Evolutionary conservation across 441 rosid species (phyloP), one percentile per base, ranked within the genome.

Genomic region (Corymbia citriodora): DNA sequence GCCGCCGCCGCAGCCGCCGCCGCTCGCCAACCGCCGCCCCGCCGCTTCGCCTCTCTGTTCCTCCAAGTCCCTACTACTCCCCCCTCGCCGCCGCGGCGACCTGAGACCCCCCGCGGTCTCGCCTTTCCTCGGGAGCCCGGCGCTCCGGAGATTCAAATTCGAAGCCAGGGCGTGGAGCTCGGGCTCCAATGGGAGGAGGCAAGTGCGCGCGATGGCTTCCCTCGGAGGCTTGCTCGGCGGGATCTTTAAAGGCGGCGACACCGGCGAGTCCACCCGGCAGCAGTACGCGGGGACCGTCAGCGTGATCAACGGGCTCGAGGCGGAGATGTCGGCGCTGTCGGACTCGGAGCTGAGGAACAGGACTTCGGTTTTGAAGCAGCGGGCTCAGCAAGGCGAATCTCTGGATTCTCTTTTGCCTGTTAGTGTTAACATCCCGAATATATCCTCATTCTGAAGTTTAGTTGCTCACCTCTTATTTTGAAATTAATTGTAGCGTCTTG

Each of bases 351-450:
- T 98, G 92, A 95, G 97, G 49, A 97, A 93, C 55, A 97, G 93
- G 93, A 98, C 99, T 90, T 93, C 93, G 61, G 89, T 92, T 61
- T 92, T 98, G 90, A 95, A 94, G 95, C 95, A 95, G 89, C 97
- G 99, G 29, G 98, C 96, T 89, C 95, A 89, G 83, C 88, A 88
- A 87, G 99, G 99, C 91, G 99, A 97, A 93, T 94, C 98, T 82
- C 90, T 98, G 95, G 98, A 97, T 93, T 95, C 98, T 72, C 95
- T 98, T 91, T 93, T 98, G 25, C 99, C 99, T 90, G 99, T 98
- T 90, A 93, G 95, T 86, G 87, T 33, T 18, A 21, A 54, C 83
- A 9, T 55, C 86, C 63, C 63, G 29, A 48, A n/a, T 27, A 16
- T 12, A 85, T 50, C 74, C 55, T 87, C 70, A 3, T 61, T n/a